phyloP scores from a whole-genome alignment of 805 yeast genomes.

The Ogataea ganodermae region DNA sequence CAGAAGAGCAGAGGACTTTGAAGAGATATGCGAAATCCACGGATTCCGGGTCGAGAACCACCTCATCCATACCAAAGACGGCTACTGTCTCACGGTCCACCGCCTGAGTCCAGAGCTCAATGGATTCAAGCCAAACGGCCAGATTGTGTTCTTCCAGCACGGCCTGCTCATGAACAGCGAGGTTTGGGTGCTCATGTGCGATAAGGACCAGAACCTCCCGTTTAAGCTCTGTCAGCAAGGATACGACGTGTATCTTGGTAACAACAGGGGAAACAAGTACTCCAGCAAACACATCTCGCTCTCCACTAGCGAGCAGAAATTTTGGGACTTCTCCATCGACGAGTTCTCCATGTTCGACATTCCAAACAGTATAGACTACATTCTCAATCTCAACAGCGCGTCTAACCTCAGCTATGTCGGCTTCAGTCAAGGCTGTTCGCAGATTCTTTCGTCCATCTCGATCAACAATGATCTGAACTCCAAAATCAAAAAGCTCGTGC shows the following conservation, averaged over 20 bases:
- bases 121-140: conserved; percentile 37
- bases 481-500: conserved; percentile 49
- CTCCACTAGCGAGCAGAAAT: conserved; percentile 44
- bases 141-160: conserved; percentile 83
- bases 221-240: conserved; percentile 77
- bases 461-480: conserved; percentile 66
- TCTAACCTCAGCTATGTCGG: conserved; percentile 71
- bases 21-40: conserved; percentile 64
- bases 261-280: conserved; percentile 91
- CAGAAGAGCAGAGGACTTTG: conserved; percentile 53
- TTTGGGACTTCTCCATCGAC: conserved; percentile 93
- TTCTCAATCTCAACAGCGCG: conserved; percentile 53
- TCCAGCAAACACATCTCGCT: conserved; percentile 70
- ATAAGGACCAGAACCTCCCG: conserved; percentile 57
- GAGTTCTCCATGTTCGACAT: conserved; percentile 91
- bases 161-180: conserved; percentile 91
- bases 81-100: conserved; percentile 74
- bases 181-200: conserved; percentile 51
- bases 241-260: conserved; percentile 94
- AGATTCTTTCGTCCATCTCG: conserved; percentile 83
- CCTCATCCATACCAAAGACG: conserved; percentile 74
- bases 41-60: conserved; percentile 77
- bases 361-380: conserved; percentile 79
- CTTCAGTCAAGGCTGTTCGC: conserved; percentile 95
- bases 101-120: conserved; percentile 48